Evolutionary conservation across 805 yeast genomes (phyloP).

Genomic region (Metschnikowia vanudenii): DNA sequence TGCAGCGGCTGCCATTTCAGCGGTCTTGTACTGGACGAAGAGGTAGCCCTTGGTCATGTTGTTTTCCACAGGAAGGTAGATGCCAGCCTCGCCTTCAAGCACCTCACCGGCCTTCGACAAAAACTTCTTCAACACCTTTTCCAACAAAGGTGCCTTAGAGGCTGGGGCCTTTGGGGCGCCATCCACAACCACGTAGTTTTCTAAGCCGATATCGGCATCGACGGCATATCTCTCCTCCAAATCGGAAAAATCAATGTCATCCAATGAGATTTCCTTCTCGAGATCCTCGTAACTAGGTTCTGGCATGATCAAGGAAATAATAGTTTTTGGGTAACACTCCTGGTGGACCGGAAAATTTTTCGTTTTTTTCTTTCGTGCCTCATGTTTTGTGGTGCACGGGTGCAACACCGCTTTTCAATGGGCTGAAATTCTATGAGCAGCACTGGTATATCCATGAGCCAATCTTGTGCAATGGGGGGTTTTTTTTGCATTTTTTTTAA

Average conservation of each 20-base stretch:
- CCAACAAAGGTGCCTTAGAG: slow-evolving; percentile 75
- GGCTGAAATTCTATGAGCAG: not conserved
- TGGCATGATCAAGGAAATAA: slow-evolving; percentile 11
- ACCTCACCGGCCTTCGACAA: slow-evolving; percentile 78
- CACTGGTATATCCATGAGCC: not conserved
- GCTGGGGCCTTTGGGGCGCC: slow-evolving; percentile 97
- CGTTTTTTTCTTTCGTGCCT: slow-evolving; percentile 11
- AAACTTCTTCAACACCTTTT: slow-evolving; percentile 80
- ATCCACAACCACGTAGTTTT: slow-evolving; percentile 80
- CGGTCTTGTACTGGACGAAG: slow-evolving; percentile 75
- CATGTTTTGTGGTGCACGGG: slow-evolving; percentile 12
- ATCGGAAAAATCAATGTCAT: slow-evolving; percentile 76
- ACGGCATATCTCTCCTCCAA: slow-evolving; percentile 74
- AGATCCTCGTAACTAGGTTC: slow-evolving; percentile 29
- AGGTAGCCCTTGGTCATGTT: slow-evolving; percentile 84
- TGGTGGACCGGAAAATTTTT: slow-evolving; percentile 9
- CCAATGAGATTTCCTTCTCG: slow-evolving; percentile 40
- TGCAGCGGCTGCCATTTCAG: slow-evolving; percentile 71
- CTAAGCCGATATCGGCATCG: slow-evolving; percentile 57
- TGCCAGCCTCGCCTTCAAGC: slow-evolving; percentile 54
- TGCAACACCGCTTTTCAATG: not conserved
- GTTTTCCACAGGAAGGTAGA: slow-evolving; percentile 76
- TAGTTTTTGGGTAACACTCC: slow-evolving; percentile 1
- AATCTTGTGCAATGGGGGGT: no score
- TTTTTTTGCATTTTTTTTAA: no score